phyloP scores from a whole-genome alignment of 176 grass and related monocot genomes.

The Echinochloa phyllopogon region DNA sequence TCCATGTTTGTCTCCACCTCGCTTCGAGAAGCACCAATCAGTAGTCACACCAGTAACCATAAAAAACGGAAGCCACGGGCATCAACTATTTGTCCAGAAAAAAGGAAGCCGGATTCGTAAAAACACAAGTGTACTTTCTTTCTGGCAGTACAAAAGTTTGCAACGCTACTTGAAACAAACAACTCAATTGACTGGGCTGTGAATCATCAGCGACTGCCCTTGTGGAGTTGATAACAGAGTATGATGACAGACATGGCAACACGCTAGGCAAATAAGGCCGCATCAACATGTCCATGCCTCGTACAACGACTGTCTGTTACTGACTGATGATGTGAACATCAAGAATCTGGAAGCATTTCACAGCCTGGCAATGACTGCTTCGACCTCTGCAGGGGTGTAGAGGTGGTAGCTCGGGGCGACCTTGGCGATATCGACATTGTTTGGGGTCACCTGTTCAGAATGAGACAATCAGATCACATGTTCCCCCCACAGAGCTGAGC shows the following conservation, averaged over 20 bases:
- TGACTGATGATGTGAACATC: not conserved
- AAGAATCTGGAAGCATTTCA: conserved; percentile 19
- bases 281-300: not conserved
- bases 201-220: conserved; percentile 28
- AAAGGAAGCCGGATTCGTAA: not conserved
- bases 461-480: not conserved
- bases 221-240: not conserved
- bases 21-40: too few species aligned
- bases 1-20: too few species aligned
- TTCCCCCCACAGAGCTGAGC: not conserved
- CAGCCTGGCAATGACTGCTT: conserved; percentile 70
- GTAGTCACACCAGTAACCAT: too few species aligned
- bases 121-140: not conserved
- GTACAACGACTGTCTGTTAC: not conserved
- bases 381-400: conserved; percentile 77
- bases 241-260: conserved; percentile 17
- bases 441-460: conserved; percentile 68
- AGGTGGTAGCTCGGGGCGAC: conserved; percentile 77
- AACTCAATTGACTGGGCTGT: not conserved
- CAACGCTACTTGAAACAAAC: conserved; percentile 24
- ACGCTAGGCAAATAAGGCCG: not conserved
- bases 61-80: too few species aligned
- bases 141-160: not conserved
- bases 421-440: conserved; percentile 85
- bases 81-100: not conserved